phyloP scores from a whole-genome alignment of 306 rosid species.

The Cucurbita argyrosperma region DNA sequence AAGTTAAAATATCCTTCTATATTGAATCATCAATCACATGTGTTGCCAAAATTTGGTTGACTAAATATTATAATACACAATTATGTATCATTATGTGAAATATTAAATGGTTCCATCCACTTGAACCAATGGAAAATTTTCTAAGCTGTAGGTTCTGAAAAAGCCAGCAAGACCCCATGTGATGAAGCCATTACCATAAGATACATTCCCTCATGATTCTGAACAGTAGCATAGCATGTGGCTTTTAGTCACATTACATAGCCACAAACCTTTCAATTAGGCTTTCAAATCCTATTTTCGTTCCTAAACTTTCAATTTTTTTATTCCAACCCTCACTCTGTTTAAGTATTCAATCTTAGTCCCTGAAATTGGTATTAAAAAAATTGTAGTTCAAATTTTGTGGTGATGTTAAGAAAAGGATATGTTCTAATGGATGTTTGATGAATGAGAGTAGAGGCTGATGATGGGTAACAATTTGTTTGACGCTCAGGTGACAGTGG shows the following conservation, averaged over 20 bases:
- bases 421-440: not conserved
- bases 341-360: not conserved
- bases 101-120: not conserved
- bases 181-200: not conserved
- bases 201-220: not conserved
- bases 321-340: not conserved
- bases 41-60: not conserved
- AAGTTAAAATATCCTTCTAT: not conserved
- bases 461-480: not conserved
- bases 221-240: not conserved
- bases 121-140: not conserved
- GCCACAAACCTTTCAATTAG: not conserved
- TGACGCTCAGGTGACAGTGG: constrained; percentile 54
- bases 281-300: not conserved
- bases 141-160: not conserved
- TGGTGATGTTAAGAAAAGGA: not conserved
- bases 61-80: not conserved
- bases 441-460: not conserved
- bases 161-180: not conserved
- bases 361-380: not conserved
- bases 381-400: not conserved
- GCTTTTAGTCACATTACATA: not conserved
- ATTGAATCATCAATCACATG: not conserved
- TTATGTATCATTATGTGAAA: not conserved
- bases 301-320: not conserved